phyloP scores from a whole-genome alignment of 164 flowering plant genomes.

The Tetracentron sinense region DNA sequence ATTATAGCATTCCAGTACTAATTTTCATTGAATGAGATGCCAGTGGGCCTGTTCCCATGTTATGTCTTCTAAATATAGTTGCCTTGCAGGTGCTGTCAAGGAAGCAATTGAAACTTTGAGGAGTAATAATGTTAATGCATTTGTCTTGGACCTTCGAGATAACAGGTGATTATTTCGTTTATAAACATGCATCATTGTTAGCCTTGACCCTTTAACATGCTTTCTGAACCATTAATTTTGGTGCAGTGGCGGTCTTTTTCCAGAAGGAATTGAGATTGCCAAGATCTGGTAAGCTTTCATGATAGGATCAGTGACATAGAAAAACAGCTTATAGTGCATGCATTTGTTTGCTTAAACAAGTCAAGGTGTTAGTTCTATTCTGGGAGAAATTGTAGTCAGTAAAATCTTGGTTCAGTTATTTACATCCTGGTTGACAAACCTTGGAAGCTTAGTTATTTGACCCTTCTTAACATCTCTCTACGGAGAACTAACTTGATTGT shows the following conservation, averaged over 20 bases:
- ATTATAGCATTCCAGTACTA: neutral
- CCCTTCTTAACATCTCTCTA: no score
- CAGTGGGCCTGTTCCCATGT: neutral
- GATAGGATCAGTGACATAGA: neutral
- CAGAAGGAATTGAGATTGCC: constrained; percentile 98
- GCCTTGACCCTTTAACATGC: constrained; percentile 6
- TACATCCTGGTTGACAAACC: no score
- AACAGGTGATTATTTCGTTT: constrained; percentile 58
- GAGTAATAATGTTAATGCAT: constrained; percentile 71
- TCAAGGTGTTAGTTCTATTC: no score
- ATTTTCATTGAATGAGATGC: neutral
- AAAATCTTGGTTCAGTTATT: no score
- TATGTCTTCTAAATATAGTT: neutral
- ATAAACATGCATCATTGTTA: constrained; percentile 10
- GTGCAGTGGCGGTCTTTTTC: constrained; percentile 97
- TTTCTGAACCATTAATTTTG: constrained; percentile 39
- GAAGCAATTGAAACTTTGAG: constrained; percentile 80
- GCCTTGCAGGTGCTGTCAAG: constrained; percentile 71
- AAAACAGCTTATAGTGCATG: neutral
- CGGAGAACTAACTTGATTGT: no score
- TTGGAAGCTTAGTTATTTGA: no score
- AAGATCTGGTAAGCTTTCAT: constrained; percentile 74
- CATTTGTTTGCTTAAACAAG: no score
- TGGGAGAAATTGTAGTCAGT: no score
- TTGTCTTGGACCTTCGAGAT: constrained; percentile 96